phyloP scores from a whole-genome alignment of 2,329 filamentous ascomycete genomes.

The Neonectria hederae region DNA sequence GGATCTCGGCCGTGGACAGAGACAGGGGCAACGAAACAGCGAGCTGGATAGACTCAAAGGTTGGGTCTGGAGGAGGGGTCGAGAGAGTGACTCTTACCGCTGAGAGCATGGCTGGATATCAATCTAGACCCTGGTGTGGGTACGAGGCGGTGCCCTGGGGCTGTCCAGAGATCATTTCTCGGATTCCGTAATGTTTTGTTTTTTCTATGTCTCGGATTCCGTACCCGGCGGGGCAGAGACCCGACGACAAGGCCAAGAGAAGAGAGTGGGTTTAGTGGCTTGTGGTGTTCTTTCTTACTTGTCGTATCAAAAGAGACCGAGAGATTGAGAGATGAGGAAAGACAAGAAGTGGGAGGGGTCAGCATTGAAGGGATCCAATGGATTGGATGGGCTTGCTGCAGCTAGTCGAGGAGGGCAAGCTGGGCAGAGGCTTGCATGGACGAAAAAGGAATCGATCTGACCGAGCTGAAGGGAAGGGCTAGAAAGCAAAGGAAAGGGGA shows the following conservation, averaged over 20 bases:
- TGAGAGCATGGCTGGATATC: conserved; percentile 8
- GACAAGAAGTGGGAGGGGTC: neutral
- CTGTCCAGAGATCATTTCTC: neutral
- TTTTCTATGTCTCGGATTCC: conserved; percentile 35
- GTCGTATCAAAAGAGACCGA: neutral
- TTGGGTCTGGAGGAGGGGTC: neutral
- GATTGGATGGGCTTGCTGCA: neutral
- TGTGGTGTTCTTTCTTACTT: conserved; percentile 12
- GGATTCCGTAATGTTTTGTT: neutral
- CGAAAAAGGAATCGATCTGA: neutral
- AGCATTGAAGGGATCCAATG: conserved; percentile 5
- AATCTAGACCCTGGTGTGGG: conserved; percentile 15
- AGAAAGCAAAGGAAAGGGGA: neutral
- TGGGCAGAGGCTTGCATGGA: conserved; percentile 1
- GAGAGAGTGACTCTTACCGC: neutral
- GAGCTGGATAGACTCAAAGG: neutral
- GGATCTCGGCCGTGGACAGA: neutral
- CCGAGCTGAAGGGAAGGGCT: neutral
- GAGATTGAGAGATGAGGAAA: neutral
- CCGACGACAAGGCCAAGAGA: neutral
- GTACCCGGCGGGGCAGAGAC: conserved; percentile 3
- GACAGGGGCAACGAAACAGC: neutral
- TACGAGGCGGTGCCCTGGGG: conserved; percentile 1
- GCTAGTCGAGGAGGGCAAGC: neutral
- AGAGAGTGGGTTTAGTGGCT: conserved; percentile 15